Base-by-base conservation (phyloP, 345 rosid species). In the Turritis glabra region DNA sequence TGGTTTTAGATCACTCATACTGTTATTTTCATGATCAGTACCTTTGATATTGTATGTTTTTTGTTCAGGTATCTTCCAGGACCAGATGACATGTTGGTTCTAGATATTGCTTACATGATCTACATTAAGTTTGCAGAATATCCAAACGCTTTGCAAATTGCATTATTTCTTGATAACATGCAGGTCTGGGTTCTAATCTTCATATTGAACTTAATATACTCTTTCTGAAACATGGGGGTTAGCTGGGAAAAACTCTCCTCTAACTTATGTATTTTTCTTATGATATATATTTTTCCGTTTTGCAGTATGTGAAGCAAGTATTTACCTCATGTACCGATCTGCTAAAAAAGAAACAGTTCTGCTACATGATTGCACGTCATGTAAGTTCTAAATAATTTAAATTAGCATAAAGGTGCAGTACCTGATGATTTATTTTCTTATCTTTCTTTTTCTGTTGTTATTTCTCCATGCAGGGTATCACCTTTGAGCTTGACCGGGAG, bases 101-200 rank as follows among this genome's bases (percentile, higher is more conserved):
- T 89, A 21, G 93, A 89, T 79, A 89, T 89, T 61, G 86, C 96
- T 0, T 89, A 88, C 78, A 68, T 77, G 89, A 87, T 92, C 75
- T 89, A 89, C 83, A 82, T 87, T 69, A 89, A 87, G 80, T 96
- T 84, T 70, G 87, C 76, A 76, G 95, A 90, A 61, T 88, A 82
- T 64, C 81, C 97, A 53, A 90, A 84, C 74, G 97, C 97, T 27
- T 88, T 96, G 71, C 96, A 89, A 78, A 96, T 96, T 75, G 98
- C 98, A 26, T 76, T 96, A 32, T 92, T 69, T 80, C 94, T 90
- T 29, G 95, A 89, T 75, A 89, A 92, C 83, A 18, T 81, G 85
- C 88, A 88, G 98, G 99, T 96, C 38, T 40, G 68, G 79, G 26
- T 19, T 27, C 2, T 64, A 21, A 23, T 72, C 35, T 54, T 69